A percentile compares a stretch with the other conserved stretches of the same genome.
phyloP scores from a whole-genome alignment of 257 asterid species.

The Solanum appendiculatum region DNA sequence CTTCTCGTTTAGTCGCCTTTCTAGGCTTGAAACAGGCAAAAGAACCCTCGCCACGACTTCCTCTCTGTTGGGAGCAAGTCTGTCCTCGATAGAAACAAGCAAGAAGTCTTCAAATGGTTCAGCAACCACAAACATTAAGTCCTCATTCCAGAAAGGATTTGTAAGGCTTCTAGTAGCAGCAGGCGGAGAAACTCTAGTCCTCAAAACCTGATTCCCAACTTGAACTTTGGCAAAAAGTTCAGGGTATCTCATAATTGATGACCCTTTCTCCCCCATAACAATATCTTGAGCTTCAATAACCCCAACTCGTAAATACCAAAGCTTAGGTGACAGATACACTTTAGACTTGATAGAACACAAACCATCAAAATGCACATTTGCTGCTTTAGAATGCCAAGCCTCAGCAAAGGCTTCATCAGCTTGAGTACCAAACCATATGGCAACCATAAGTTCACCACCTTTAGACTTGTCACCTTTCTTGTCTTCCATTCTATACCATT shows the following conservation, averaged over 20 bases:
- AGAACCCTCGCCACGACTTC: conserved; percentile 58
- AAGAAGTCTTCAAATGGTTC: conserved; percentile 80
- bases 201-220: conserved; percentile 67
- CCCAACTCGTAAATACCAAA: conserved; percentile 73
- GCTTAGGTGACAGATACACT: conserved; percentile 75
- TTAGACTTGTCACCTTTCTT: conserved; percentile 62
- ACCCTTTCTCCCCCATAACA: conserved; percentile 44
- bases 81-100: conserved; percentile 58
- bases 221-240: conserved; percentile 74
- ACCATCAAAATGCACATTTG: conserved; percentile 60
- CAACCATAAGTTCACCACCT: conserved; percentile 61
- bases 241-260: conserved; percentile 54
- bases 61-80: conserved; percentile 48
- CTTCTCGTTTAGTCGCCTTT: conserved; percentile 61
- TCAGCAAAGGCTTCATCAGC: conserved; percentile 83
- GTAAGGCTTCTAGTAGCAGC: conserved; percentile 34
- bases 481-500: conserved; percentile 83
- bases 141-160: conserved; percentile 77
- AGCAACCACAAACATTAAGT: conserved; percentile 68
- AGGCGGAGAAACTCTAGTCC: conserved; percentile 56
- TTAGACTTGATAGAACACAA: conserved; percentile 70
- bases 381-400: conserved; percentile 92
- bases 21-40: conserved; percentile 39
- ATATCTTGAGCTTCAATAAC: conserved; percentile 81
- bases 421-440: conserved; percentile 86